Evolutionary conservation across 441 rosid genomes (phyloP).

Genomic region (Pelargonium myrrhifolium): DNA sequence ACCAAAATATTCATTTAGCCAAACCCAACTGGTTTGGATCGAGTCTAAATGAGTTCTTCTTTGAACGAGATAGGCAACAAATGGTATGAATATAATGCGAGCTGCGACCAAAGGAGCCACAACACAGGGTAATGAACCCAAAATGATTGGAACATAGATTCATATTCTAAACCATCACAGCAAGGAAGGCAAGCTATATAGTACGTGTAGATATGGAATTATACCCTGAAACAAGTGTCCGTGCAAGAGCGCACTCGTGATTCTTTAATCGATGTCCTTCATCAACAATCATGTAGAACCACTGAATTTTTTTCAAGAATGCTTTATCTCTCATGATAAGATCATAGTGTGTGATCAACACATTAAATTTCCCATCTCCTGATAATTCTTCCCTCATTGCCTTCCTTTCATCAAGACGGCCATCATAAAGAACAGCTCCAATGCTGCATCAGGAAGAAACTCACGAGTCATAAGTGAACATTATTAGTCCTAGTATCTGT

Average conservation of each 20-base stretch:
- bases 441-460: constrained; percentile 50
- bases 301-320: constrained; percentile 79
- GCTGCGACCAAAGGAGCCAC: too few species aligned
- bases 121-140: too few species aligned
- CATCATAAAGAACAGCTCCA: constrained; percentile 89
- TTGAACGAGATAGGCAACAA: too few species aligned
- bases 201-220: constrained; percentile 13
- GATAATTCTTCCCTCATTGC: constrained; percentile 65
- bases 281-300: constrained; percentile 94
- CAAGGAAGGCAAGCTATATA: constrained; percentile 10
- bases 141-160: too few species aligned
- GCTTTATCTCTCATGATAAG: constrained; percentile 93
- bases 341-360: constrained; percentile 91
- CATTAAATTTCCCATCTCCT: constrained; percentile 64
- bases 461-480: constrained; percentile 20
- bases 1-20: too few species aligned
- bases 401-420: constrained; percentile 91
- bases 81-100: too few species aligned
- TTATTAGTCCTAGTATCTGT: constrained; percentile 8
- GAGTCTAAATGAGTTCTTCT: too few species aligned
- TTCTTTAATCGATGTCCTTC: constrained; percentile 99
- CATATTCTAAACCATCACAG: background rate
- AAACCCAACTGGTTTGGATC: too few species aligned
- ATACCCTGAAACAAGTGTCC: constrained; percentile 80
- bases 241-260: constrained; percentile 86